These are phyloP conservation scores for Penicillium frequentans DNA, from an alignment of 2,329 filamentous ascomycete species.

Conservation along the genomic window DNA sequence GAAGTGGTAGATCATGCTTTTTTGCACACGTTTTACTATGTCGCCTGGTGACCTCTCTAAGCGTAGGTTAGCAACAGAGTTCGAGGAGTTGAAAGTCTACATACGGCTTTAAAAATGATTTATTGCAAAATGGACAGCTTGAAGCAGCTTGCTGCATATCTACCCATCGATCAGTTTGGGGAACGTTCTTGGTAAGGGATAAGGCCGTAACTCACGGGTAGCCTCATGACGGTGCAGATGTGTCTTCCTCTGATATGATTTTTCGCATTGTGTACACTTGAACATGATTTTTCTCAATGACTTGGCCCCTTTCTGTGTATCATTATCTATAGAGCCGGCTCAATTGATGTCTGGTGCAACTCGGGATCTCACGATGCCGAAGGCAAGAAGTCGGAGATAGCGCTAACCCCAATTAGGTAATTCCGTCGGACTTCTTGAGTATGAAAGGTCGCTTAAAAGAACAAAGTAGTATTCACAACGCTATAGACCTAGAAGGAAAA, in stretches of 20 bases:
- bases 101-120: constrained; percentile 30
- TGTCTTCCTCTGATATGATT: constrained; percentile 29
- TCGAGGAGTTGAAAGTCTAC: background rate
- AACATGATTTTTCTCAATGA: constrained; percentile 21
- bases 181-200: background rate
- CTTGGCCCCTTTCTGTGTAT: background rate
- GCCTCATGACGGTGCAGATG: constrained; percentile 30
- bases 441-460: background rate
- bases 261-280: constrained; percentile 28
- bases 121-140: constrained; percentile 30
- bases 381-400: background rate
- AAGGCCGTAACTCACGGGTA: constrained; percentile 22
- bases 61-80: background rate
- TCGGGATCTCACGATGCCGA: background rate
- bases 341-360: background rate
- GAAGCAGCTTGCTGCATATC: constrained; percentile 25
- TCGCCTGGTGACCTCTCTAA: constrained; percentile 30
- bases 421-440: background rate
- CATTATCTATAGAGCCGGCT: background rate
- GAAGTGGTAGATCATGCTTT: constrained; percentile 29
- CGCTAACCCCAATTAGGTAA: background rate
- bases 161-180: constrained; percentile 11
- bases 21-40: constrained; percentile 31
- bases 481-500: background rate
- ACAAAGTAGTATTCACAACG: background rate